A percentile compares a stretch with the other conserved stretches of the same genome.
Conservation (phyloP, 305 asterid genomes). For the Solanum chacoense region DNA sequence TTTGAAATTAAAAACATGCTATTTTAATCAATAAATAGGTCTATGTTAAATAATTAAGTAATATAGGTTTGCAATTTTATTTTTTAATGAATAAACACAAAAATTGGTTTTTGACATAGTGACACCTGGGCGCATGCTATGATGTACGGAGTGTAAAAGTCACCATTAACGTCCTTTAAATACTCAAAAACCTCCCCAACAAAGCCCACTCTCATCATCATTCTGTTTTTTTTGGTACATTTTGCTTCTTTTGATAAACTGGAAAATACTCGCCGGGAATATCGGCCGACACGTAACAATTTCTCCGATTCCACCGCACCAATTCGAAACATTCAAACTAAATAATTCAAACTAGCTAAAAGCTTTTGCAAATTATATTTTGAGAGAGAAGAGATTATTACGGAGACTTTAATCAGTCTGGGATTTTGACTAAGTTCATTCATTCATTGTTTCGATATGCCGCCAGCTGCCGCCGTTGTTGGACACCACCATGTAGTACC, state of each 20-base stretch:
- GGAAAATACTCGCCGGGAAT: not conserved
- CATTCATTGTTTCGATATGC: not conserved
- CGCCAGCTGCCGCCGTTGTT: not conserved
- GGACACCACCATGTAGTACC: slow-evolving; percentile 2
- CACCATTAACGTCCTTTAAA: not conserved
- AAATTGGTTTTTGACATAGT: not conserved
- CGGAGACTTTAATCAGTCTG: not conserved
- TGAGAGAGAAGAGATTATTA: not conserved
- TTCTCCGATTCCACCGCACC: not conserved
- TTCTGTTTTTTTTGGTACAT: not conserved
- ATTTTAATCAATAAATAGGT: too few relatives aligned
- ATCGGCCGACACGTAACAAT: not conserved
- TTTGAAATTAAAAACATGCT: not conserved
- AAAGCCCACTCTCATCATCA: not conserved
- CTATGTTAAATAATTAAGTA: too few relatives aligned
- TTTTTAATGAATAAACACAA: not conserved
- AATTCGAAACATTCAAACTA: not conserved
- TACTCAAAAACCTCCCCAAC: not conserved
- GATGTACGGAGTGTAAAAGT: not conserved
- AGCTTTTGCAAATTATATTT: not conserved
- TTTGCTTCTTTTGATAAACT: not conserved
- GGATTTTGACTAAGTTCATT: not conserved
- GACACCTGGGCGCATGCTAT: not conserved
- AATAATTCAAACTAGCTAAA: not conserved
- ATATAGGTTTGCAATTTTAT: not conserved